Conservation (phyloP, 2,329 filamentous ascomycete species). For the Chalaropsis ovoidea region DNA sequence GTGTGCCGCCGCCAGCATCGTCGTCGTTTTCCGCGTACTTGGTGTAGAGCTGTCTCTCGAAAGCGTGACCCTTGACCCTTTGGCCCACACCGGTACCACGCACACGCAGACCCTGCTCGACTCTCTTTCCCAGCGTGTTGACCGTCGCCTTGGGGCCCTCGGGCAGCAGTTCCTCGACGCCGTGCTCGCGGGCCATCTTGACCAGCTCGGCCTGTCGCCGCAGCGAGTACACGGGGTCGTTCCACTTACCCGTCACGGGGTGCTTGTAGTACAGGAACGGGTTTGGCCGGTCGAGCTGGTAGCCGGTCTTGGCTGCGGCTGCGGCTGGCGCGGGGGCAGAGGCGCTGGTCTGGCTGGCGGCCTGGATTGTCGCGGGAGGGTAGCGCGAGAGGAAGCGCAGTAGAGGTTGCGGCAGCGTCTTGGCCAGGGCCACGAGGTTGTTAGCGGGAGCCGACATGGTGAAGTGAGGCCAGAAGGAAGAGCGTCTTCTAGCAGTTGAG, state of each 20-base stretch:
- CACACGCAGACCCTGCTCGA: conserved; percentile 71
- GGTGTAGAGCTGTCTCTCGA: conserved; percentile 76
- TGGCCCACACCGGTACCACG: conserved; percentile 90
- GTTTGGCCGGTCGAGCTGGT: conserved; percentile 53
- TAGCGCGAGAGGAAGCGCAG: conserved; percentile 83
- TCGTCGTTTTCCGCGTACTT: conserved; percentile 43
- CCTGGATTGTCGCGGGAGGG: conserved; percentile 57
- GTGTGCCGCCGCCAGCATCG: neutral
- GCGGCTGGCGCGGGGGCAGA: conserved; percentile 29
- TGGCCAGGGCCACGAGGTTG: conserved; percentile 47
- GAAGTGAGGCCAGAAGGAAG: neutral
- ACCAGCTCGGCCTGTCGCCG: conserved; percentile 83
- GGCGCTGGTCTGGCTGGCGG: conserved; percentile 34
- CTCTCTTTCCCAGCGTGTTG: conserved; percentile 56
- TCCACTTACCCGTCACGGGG: conserved; percentile 69
- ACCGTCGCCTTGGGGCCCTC: conserved; percentile 65
- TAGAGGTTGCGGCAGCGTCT: conserved; percentile 65
- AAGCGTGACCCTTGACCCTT: conserved; percentile 86
- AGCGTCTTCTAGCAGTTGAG: too few relatives aligned
- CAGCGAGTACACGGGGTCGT: conserved; percentile 71
- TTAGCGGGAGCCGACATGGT: conserved; percentile 32
- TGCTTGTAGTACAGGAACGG: conserved; percentile 77
- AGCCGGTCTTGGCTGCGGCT: conserved; percentile 36
- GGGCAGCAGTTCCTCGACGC: conserved; percentile 72
- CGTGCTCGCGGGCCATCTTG: conserved; percentile 68